Evolutionary conservation across 106 monocot species (phyloP).

Genomic region (Acorus gramineus): DNA sequence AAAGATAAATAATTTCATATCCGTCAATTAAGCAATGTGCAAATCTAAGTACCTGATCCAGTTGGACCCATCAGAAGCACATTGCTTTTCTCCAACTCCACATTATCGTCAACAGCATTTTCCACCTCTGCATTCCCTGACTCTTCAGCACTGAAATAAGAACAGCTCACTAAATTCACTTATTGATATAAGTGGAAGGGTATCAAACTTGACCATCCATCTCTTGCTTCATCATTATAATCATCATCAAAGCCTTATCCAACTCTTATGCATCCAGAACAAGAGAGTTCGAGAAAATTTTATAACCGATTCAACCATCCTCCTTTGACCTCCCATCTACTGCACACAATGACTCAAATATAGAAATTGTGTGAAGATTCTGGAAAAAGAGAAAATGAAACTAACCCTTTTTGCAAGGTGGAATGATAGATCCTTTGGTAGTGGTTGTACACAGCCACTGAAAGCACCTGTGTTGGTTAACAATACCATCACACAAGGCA

Average conservation of each 20-base stretch:
- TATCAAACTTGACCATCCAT: not conserved
- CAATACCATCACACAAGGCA: no score
- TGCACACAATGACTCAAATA: no score
- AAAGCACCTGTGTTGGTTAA: slow-evolving; percentile 62
- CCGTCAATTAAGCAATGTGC: not conserved
- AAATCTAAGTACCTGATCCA: slow-evolving; percentile 69
- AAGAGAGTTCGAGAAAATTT: no score
- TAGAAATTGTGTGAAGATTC: no score
- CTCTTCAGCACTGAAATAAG: slow-evolving; percentile 44
- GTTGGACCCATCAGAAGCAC: slow-evolving; percentile 97
- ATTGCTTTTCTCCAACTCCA: slow-evolving; percentile 98
- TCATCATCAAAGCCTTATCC: no score
- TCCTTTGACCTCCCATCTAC: no score
- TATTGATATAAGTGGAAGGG: not conserved
- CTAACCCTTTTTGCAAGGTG: slow-evolving; percentile 71
- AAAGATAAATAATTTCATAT: no score
- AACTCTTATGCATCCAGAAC: no score
- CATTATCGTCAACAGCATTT: slow-evolving; percentile 62
- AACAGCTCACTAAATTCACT: slow-evolving; percentile 2
- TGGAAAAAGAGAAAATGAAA: not conserved
- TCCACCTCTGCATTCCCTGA: slow-evolving; percentile 32
- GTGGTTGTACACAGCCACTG: slow-evolving; percentile 98
- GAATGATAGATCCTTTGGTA: slow-evolving; percentile 93
- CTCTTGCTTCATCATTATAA: no score
- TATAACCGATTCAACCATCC: no score